phyloP scores from a whole-genome alignment of 208 protist species.

The Crithidia mellificae region DNA sequence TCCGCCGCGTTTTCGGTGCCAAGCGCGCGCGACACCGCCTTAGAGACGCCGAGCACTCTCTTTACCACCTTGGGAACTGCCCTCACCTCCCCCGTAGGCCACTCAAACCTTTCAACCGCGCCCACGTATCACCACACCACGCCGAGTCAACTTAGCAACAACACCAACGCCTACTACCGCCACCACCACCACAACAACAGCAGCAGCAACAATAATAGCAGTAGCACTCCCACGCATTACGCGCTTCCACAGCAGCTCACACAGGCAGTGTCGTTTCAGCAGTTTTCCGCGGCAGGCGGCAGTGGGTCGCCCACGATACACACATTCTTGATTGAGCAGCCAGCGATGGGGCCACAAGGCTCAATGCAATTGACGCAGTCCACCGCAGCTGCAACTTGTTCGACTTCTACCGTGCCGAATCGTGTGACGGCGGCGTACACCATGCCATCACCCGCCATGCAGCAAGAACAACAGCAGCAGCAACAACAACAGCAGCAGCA shows the following conservation, averaged over 20 bases:
- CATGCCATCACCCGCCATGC: no score
- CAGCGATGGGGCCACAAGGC: neutral
- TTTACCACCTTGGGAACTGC: neutral
- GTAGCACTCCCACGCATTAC: neutral
- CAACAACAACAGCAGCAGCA: neutral
- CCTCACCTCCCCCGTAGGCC: neutral
- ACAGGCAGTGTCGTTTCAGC: neutral
- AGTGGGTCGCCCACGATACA: neutral
- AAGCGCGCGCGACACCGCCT: neutral
- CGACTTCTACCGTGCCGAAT: no score
- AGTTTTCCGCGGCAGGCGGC: neutral
- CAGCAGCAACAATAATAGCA: no score
- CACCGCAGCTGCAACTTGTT: no score
- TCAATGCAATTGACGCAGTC: neutral
- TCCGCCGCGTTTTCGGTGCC: neutral
- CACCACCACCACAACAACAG: neutral
- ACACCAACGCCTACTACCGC: neutral
- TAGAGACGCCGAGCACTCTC: neutral
- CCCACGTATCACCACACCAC: no score
- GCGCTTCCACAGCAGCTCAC: neutral
- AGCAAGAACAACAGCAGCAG: no score
- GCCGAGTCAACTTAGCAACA: neutral
- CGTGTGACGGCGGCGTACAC: no score
- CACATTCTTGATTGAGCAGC: constrained; percentile 10
- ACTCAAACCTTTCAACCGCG: no score